Evolutionary conservation across 2,329 filamentous ascomycete genomes (phyloP).

Genomic region (Microdochium bolleyi): DNA sequence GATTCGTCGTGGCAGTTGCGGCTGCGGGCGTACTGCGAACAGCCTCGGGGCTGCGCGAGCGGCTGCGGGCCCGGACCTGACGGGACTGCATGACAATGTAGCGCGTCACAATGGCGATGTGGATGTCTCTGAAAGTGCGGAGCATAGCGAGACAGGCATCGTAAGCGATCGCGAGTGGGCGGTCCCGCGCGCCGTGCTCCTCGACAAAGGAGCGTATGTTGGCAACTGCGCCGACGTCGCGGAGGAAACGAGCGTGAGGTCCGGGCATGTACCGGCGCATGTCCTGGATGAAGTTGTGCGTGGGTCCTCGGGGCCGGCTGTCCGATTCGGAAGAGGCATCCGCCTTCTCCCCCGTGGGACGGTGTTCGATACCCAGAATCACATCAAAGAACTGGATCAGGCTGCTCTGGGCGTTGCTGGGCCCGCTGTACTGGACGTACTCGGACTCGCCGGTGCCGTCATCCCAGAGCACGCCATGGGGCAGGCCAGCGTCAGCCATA

Average conservation of each 20-base stretch:
- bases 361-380: conserved; percentile 80
- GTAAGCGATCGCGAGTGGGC: conserved; percentile 68
- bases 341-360: conserved; percentile 71
- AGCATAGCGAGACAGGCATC: conserved; percentile 77
- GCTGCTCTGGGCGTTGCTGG: conserved; percentile 95
- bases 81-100: conserved; percentile 90
- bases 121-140: conserved; percentile 73
- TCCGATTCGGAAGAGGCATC: conserved; percentile 24
- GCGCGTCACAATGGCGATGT: conserved; percentile 91
- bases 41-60: conserved; percentile 49
- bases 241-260: conserved; percentile 79
- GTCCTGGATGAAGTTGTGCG: conserved; percentile 89
- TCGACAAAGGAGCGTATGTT: conserved; percentile 85
- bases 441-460: conserved; percentile 59
- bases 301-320: conserved; percentile 33
- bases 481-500: conserved; percentile 89
- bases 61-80: conserved; percentile 58
- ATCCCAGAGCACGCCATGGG: conserved; percentile 81
- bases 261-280: conserved; percentile 98
- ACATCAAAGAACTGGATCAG: conserved; percentile 97
- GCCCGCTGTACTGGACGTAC: conserved; percentile 83
- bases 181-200: conserved; percentile 44
- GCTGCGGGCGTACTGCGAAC: conserved; percentile 23
- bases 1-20: conserved; percentile 34
- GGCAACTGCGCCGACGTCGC: conserved; percentile 68